A percentile compares a stretch with the other conserved stretches of the same genome.
phyloP scores from a whole-genome alignment of 139 green algal genomes.

The Desmodesmus armatus region DNA sequence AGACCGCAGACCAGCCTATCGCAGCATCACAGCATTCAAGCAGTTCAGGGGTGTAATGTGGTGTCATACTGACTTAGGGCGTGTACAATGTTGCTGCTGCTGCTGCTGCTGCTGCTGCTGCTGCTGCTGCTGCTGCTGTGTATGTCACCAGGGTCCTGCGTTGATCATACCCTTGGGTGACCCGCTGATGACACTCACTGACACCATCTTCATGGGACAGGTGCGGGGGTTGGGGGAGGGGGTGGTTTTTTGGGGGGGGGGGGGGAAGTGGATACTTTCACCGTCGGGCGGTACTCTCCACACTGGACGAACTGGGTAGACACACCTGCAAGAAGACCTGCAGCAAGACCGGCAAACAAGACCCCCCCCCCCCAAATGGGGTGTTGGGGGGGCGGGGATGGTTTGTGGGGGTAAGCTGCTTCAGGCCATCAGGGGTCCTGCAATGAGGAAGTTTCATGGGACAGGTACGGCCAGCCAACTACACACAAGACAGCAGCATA shows the following conservation, averaged over 20 bases:
- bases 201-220: conserved; percentile 81
- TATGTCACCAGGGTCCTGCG: conserved; percentile 58
- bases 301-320: no score
- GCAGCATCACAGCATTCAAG: neutral
- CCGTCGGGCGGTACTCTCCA: no score
- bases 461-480: no score
- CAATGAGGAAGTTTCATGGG: no score
- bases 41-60: neutral
- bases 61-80: neutral
- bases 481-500: no score
- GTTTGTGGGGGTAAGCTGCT: no score
- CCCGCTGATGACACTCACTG: conserved; percentile 84
- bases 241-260: no score
- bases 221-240: conserved; percentile 32
- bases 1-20: conserved; percentile 16
- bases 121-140: conserved; percentile 23
- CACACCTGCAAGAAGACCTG: no score
- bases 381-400: neutral
- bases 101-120: conserved; percentile 32
- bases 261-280: no score
- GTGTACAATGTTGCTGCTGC: neutral
- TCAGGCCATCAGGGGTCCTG: no score
- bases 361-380: neutral
- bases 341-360: no score
- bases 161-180: conserved; percentile 79